Evolutionary conservation across 192 early-diverging fungal genomes (phyloP).

Genomic region (Radiomyces spectabilis): DNA sequence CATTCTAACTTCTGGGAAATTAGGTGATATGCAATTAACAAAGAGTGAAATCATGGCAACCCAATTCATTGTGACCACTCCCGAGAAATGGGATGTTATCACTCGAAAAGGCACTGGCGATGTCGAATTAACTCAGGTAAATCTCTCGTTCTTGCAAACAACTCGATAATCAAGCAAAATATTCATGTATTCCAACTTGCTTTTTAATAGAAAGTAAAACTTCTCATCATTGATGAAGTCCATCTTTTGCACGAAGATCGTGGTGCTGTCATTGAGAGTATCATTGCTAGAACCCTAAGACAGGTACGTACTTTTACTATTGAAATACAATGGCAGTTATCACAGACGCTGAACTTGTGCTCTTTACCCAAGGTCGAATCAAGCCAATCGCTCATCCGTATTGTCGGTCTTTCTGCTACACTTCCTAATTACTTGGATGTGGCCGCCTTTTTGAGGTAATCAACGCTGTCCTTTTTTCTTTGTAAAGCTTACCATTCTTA

Average conservation of each 20-base stretch:
- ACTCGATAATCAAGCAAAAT: no score
- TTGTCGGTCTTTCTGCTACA: slow-evolving; percentile 96
- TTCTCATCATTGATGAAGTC: slow-evolving; percentile 97
- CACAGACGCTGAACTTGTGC: background rate
- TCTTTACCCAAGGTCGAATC: slow-evolving; percentile 51
- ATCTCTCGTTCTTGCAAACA: no score
- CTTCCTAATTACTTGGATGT: slow-evolving; percentile 98
- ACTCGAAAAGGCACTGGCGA: slow-evolving; percentile 95
- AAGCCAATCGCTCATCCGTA: slow-evolving; percentile 90
- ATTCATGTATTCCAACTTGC: no score
- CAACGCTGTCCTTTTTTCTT: background rate
- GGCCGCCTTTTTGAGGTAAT: slow-evolving; percentile 73
- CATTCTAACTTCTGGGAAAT: background rate
- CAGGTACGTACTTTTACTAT: no score
- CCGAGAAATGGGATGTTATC: slow-evolving; percentile 99
- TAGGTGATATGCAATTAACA: slow-evolving; percentile 95
- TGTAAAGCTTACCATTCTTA: background rate
- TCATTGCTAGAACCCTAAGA: slow-evolving; percentile 90
- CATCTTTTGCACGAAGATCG: slow-evolving; percentile 96
- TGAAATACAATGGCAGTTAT: no score
- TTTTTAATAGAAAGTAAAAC: slow-evolving; percentile 84
- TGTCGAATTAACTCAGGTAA: slow-evolving; percentile 67
- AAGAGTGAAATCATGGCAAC: slow-evolving; percentile 88
- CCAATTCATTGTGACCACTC: slow-evolving; percentile 98
- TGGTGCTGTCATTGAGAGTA: slow-evolving; percentile 92